Base-by-base conservation (phyloP, 2,329 filamentous ascomycete genomes). In the Periconia macrospinosa region DNA sequence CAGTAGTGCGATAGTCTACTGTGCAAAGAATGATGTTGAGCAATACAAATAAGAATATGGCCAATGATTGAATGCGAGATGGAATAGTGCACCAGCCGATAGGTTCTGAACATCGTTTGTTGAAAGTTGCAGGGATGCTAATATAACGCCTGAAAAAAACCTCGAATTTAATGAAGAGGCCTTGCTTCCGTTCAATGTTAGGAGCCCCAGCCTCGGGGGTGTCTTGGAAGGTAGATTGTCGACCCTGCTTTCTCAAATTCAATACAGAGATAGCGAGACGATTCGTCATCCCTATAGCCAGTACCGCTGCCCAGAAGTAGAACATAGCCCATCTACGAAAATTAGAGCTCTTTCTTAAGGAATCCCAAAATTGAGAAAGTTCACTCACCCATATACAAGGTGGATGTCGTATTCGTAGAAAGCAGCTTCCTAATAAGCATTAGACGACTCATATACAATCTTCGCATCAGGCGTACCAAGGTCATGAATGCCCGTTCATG, bases 11-110 rank as follows among this genome's bases (percentile, higher is more conserved):
- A 57, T 83, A 82, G 8, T 70, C 74, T n/a, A 78, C 67, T 15
- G 70, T 67, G 40, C 75, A 79, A 1, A 82, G 57, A 2, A 76
- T 48, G 3, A 76, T 62, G 47, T 78, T 81, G 10, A 83, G 52
- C 1, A 73, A 11, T 61, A 80, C 77, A 56, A 79, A 83, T 0
- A 73, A 57, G 1, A 70, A 33, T 3, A 83, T 72, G 2, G 78
- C 68, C 1, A 82, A 55, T 6, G 74, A 74, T 50, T 82, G 79
- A 0, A 79, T 68, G 11, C 81, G 76, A 1, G 77, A 78, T 2
- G 80, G 79, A 35, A 82, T 75, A 1, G 77, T 79, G 56, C 74
- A 77, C 58, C 74, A 77, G 7, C 75, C 70, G 1, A 78, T 57
- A 0, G 71, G 66, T 30, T 76, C 74, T 20, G 76, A 75, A 41